Conservation (phyloP, 202 grass and related monocot species). For the Schoenoplectus triqueter region DNA sequence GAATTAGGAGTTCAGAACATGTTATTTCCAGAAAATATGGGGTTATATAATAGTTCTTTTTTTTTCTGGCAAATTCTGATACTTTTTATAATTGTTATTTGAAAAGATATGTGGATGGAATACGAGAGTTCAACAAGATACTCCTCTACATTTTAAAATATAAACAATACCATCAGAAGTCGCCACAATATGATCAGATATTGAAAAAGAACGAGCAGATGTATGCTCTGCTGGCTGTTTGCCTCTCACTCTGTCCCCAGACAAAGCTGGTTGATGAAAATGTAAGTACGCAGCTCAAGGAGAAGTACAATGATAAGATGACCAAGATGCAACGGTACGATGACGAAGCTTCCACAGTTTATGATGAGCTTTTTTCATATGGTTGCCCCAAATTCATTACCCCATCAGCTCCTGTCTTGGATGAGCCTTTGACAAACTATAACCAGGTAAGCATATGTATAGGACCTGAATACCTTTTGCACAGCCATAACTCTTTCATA, state of each 20-base stretch:
- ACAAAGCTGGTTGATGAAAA: conserved; percentile 89
- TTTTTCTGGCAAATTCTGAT: conserved; percentile 33
- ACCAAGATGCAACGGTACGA: conserved; percentile 97
- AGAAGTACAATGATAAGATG: conserved; percentile 99
- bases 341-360: conserved; percentile 87
- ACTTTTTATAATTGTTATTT: background rate
- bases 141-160: conserved; percentile 92
- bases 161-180: conserved; percentile 96
- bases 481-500: background rate
- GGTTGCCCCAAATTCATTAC: conserved; percentile 99
- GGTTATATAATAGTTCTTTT: background rate
- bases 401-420: conserved; percentile 70
- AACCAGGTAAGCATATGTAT: conserved; percentile 67
- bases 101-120: conserved; percentile 79
- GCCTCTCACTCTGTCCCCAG: conserved; percentile 86
- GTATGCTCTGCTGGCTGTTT: conserved; percentile 92
- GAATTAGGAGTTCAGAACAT: background rate
- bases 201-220: conserved; percentile 99
- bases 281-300: conserved; percentile 87
- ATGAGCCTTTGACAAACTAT: conserved; percentile 81
- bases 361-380: conserved; percentile 94
- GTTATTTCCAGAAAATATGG: conserved; percentile 28
- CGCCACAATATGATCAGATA: conserved; percentile 95
- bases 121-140: conserved; percentile 97
- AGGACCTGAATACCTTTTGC: background rate